These are phyloP conservation scores for Komagataella populi DNA, from an alignment of 805 yeast genomes.

Conservation along the genomic window DNA sequence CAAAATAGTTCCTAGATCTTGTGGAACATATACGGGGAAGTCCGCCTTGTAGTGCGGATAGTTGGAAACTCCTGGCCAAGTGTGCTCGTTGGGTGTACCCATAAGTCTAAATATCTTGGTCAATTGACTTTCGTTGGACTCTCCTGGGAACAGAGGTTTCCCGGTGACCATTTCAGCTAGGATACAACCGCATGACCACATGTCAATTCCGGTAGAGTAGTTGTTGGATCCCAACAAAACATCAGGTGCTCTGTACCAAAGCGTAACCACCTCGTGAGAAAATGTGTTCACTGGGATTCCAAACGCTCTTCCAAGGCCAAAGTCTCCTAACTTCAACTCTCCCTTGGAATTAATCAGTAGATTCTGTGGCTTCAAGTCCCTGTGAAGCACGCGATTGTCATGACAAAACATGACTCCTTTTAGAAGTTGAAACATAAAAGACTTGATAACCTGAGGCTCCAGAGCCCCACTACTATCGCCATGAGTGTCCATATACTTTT, in stretches of 20 bases:
- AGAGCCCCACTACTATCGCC: conserved; percentile 58
- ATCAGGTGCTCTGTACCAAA: conserved; percentile 98
- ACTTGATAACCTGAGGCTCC: conserved; percentile 61
- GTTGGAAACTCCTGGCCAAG: conserved; percentile 95
- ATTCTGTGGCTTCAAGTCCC: conserved; percentile 92
- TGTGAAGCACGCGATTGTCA: conserved; percentile 70
- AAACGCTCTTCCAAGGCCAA: conserved; percentile 93
- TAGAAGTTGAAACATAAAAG: conserved; percentile 88
- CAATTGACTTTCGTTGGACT: conserved; percentile 91
- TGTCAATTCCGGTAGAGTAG: conserved; percentile 92
- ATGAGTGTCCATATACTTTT: conserved; percentile 84
- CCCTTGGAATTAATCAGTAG: conserved; percentile 82
- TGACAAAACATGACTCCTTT: conserved; percentile 84
- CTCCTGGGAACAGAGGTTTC: conserved; percentile 90
- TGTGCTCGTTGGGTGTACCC: conserved; percentile 93
- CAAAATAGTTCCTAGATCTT: conserved; percentile 59
- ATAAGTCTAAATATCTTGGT: conserved; percentile 80
- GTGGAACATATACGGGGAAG: conserved; percentile 80
- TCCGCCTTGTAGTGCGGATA: conserved; percentile 78
- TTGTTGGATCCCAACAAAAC: conserved; percentile 90
- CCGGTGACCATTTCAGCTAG: conserved; percentile 99
- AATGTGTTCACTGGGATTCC: conserved; percentile 97
- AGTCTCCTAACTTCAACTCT: conserved; percentile 87
- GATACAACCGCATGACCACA: conserved; percentile 98
- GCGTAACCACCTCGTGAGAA: conserved; percentile 92